Base-by-base conservation (phyloP, 2,329 filamentous ascomycete species). In the Magnaporthiopsis incrustans region DNA sequence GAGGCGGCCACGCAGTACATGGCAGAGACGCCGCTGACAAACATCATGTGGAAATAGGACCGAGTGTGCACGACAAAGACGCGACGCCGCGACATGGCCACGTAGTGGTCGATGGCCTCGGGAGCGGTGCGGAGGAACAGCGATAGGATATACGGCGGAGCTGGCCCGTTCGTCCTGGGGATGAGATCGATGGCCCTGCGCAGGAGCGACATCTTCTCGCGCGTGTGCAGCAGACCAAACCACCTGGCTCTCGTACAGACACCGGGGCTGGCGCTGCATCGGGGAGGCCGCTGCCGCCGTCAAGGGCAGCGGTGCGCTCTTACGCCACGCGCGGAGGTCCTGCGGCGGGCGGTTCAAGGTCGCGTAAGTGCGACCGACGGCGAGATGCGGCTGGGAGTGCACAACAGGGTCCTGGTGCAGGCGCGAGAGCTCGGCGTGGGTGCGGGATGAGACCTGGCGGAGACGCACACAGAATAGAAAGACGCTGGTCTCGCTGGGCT, bases 11-110 rank as follows among this genome's bases (percentile, higher is more conserved):
- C 44, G 4, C 44, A 53, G 44, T 53, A 53, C 44, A 53, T 53
- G 44, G 44, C 44, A 22, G 44, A 53, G 22, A 53, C 44, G 44
- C 44, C 44, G 22, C 44, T 53, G 18, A 53, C 44, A 53, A 81
- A 81, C 3, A 81, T 74, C 60, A 77, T 75, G 62, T 81, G 79
- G 32, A 81, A 81, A 65, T 81, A 81, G 59, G 76, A 79, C n/a
- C 78, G 70, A 0, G 79, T 80, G 63, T 76, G 78, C 0, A 76
- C 79, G 50, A 80, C 77, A n/a, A n/a, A n/a, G 15, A 72, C 70
- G 2, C 70, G 70, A 2, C 70, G 69, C 4, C 73, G 68, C 50
- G 72, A 76, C 22, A 81, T 67, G 5, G 67, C 66, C 4, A 73
- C 73, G 65, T 80, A 81, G 0, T 74, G 66, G 2, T 73, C 65